Percentiles rank a stretch among this genome's conserved stretches.
phyloP scores from a whole-genome alignment of 1,284 basidiomycete genomes.

The Marasmius oreades region DNA sequence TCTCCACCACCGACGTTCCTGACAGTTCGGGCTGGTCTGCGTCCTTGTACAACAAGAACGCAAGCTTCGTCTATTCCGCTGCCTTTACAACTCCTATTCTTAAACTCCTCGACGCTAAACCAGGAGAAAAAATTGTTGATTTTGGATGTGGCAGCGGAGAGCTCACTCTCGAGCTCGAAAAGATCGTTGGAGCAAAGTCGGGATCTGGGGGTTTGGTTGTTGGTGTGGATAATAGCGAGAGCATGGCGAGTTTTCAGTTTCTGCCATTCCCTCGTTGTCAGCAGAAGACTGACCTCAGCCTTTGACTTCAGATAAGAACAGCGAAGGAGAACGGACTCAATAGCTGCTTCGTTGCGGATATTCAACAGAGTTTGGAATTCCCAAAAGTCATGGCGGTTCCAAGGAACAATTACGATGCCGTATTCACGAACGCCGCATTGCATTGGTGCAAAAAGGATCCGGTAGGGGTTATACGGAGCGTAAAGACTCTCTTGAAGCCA shows the following conservation, averaged over 20 bases:
- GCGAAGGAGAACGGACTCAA: constrained; percentile 48
- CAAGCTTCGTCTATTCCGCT: constrained; percentile 74
- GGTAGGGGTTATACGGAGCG: constrained; percentile 55
- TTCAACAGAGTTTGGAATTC: constrained; percentile 41
- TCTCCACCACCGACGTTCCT: not conserved
- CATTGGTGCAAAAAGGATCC: constrained; percentile 86
- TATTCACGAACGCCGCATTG: constrained; percentile 76
- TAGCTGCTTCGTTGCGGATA: constrained; percentile 46
- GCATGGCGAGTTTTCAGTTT: constrained; percentile 53
- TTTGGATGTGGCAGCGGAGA: constrained; percentile 84
- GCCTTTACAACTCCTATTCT: constrained; percentile 60
- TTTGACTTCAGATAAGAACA: constrained; percentile 48
- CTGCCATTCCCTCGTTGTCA: not conserved
- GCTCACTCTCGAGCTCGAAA: constrained; percentile 56
- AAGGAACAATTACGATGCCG: constrained; percentile 48
- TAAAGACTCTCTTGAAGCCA: constrained; percentile 57
- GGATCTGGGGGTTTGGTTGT: constrained; percentile 47
- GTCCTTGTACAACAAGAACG: constrained; percentile 52
- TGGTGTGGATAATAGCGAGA: constrained; percentile 67
- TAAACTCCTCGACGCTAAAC: constrained; percentile 54
- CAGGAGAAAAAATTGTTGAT: constrained; percentile 72
- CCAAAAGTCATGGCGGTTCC: constrained; percentile 22
- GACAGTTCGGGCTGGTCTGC: constrained; percentile 44
- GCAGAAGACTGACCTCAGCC: not conserved
- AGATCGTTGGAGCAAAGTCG: constrained; percentile 43